phyloP scores from a whole-genome alignment of 257 asterid species.

The Solanum rostratum region DNA sequence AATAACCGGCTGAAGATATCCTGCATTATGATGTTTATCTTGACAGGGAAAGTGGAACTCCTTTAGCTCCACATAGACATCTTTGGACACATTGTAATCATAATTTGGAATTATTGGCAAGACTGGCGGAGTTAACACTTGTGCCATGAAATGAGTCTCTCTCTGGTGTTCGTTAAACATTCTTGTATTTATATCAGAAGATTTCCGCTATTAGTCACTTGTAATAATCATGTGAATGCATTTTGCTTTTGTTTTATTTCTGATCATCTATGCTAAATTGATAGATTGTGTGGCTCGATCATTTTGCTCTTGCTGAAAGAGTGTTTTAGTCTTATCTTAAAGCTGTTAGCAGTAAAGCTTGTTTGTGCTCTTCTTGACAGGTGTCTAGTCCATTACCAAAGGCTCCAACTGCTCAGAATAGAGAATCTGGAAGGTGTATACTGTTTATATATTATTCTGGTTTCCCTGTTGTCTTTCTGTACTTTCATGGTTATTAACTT shows the following conservation, averaged over 20 bases:
- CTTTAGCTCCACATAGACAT: not conserved
- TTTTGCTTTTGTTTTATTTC: not conserved
- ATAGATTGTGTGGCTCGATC: not conserved
- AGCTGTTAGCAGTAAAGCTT: not conserved
- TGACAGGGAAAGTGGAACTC: not conserved
- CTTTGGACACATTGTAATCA: not conserved
- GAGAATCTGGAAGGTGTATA: conserved; percentile 56
- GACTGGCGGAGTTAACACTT: not conserved
- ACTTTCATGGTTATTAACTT: not conserved
- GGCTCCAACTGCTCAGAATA: conserved; percentile 43
- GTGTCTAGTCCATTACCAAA: conserved; percentile 56
- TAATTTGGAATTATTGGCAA: not conserved
- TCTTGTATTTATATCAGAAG: not conserved
- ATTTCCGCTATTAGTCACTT: not conserved
- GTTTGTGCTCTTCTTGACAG: conserved; percentile 28
- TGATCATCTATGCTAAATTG: not conserved
- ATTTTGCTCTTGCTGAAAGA: not conserved
- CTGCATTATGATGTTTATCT: not conserved
- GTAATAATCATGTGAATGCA: not conserved
- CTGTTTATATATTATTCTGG: not conserved
- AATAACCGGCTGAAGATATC: not conserved
- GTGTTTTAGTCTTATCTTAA: not conserved
- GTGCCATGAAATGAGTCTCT: not conserved
- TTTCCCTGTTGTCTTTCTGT: not conserved
- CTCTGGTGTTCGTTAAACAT: not conserved